These are phyloP conservation scores for Farysia itapuensis DNA, from an alignment of 1,284 basidiomycete genomes.

Conservation along the genomic window DNA sequence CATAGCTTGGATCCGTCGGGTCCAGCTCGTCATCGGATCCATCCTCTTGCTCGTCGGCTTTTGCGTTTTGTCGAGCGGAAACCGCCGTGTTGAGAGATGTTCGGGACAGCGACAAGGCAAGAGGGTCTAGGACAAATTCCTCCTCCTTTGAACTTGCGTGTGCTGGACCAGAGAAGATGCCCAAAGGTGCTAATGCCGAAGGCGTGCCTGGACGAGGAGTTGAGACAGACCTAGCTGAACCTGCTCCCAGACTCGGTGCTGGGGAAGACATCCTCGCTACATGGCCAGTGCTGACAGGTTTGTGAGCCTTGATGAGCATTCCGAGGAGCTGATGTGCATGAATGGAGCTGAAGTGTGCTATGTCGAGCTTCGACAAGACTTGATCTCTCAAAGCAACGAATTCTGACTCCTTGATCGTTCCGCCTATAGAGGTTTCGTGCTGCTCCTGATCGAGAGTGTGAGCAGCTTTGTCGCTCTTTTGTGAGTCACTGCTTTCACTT, in stretches of 20 bases:
- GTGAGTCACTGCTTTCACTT: not conserved
- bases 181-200: slow-evolving; percentile 2
- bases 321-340: slow-evolving; percentile 47
- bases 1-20: slow-evolving; percentile 6
- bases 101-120: slow-evolving; percentile 18
- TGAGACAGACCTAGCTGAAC: not conserved
- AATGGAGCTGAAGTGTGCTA: slow-evolving; percentile 45
- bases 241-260: not conserved
- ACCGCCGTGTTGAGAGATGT: slow-evolving; percentile 7
- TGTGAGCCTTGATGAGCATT: slow-evolving; percentile 40
- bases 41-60: not conserved
- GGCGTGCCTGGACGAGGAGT: slow-evolving; percentile 15
- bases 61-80: slow-evolving; percentile 1
- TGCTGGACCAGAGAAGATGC: slow-evolving; percentile 7
- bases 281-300: not conserved
- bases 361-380: slow-evolving; percentile 37
- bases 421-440: slow-evolving; percentile 8
- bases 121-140: slow-evolving; percentile 35
- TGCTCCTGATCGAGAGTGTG: not conserved
- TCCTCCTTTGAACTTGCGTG: slow-evolving; percentile 3
- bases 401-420: slow-evolving; percentile 42
- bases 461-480: not conserved
- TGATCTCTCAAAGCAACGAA: slow-evolving; percentile 35
- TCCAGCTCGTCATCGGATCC: slow-evolving; percentile 13
- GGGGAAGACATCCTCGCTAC: not conserved